A percentile compares a stretch with the other conserved stretches of the same genome.
Conservation (phyloP, 169 alveolate species). For the Eimeria mitis region DNA sequence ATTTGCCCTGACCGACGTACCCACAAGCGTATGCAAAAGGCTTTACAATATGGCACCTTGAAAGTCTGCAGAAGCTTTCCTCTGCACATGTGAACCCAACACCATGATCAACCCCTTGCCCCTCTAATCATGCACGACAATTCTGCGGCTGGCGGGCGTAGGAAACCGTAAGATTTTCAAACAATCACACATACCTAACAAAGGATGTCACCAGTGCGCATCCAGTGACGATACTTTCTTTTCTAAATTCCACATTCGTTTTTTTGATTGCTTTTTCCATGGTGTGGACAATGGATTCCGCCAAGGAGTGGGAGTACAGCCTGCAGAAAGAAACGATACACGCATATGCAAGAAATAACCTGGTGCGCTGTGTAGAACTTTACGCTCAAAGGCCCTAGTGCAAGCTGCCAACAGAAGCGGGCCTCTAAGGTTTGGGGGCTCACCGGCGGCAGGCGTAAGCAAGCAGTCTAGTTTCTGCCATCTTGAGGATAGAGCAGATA, state of each 20-base stretch:
- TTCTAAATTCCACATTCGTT: slow-evolving; percentile 9
- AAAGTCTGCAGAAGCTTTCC: not conserved
- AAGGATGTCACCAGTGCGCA: slow-evolving; percentile 50
- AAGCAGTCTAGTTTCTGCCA: slow-evolving; percentile 42
- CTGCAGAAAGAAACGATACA: not conserved
- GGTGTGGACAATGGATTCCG: slow-evolving; percentile 19
- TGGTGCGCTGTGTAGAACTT: not conserved
- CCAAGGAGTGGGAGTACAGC: slow-evolving; percentile 25
- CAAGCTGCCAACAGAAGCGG: not conserved
- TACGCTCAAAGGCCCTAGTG: not conserved
- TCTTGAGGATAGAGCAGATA: slow-evolving; percentile 16
- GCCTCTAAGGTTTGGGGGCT: not conserved
- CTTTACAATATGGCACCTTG: not conserved
- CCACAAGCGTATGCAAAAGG: not conserved
- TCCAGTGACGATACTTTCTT: slow-evolving; percentile 47
- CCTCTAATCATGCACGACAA: not conserved
- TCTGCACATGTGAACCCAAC: not conserved
- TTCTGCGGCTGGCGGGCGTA: not conserved
- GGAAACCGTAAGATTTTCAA: not conserved
- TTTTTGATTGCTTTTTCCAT: slow-evolving; percentile 31
- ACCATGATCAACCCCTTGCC: not conserved
- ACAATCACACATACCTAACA: not conserved
- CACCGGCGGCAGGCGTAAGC: slow-evolving; percentile 53
- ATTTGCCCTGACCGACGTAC: slow-evolving; percentile 16
- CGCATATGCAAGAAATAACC: not conserved